Conservation (phyloP, 345 rosid species). For the Arabidopsis arenosa region DNA sequence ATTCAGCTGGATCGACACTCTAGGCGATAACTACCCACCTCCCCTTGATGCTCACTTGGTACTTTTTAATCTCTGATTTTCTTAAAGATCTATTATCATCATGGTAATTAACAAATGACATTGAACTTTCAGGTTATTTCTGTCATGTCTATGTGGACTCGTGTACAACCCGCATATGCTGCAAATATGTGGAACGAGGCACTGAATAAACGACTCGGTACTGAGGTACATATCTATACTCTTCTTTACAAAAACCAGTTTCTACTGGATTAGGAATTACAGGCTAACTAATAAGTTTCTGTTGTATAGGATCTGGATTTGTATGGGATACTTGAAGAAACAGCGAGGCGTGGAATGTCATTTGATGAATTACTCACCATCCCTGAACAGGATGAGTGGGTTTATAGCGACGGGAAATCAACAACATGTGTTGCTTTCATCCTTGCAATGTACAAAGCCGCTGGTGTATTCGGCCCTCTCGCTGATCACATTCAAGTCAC, state of each 20-base stretch:
- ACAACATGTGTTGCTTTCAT: slow-evolving; percentile 95
- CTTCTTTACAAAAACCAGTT: neutral
- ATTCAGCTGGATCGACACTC: slow-evolving; percentile 97
- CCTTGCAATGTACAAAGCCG: slow-evolving; percentile 90
- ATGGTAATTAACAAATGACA: neutral
- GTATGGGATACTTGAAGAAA: slow-evolving; percentile 73
- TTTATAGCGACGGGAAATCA: slow-evolving; percentile 94
- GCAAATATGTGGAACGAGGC: slow-evolving; percentile 99
- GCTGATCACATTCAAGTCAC: slow-evolving; percentile 88
- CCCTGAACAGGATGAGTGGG: slow-evolving; percentile 96
- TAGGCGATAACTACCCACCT: slow-evolving; percentile 94
- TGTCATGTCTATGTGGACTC: slow-evolving; percentile 99
- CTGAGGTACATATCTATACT: slow-evolving; percentile 63
- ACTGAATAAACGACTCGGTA: slow-evolving; percentile 86
- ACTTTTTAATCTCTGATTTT: slow-evolving; percentile 30
- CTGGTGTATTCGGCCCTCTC: slow-evolving; percentile 77
- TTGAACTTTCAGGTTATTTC: slow-evolving; percentile 76
- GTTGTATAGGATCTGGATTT: slow-evolving; percentile 74
- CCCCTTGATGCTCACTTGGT: slow-evolving; percentile 99
- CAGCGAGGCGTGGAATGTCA: slow-evolving; percentile 77
- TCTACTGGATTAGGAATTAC: neutral
- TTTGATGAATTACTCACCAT: slow-evolving; percentile 86
- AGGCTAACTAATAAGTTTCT: neutral
- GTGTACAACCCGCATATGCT: slow-evolving; percentile 96
- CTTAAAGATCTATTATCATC: neutral